Percentiles rank a stretch among this genome's conserved stretches.
Conservation (phyloP, 768 basidiomycete species). For the Podaxis mareebaensis region DNA sequence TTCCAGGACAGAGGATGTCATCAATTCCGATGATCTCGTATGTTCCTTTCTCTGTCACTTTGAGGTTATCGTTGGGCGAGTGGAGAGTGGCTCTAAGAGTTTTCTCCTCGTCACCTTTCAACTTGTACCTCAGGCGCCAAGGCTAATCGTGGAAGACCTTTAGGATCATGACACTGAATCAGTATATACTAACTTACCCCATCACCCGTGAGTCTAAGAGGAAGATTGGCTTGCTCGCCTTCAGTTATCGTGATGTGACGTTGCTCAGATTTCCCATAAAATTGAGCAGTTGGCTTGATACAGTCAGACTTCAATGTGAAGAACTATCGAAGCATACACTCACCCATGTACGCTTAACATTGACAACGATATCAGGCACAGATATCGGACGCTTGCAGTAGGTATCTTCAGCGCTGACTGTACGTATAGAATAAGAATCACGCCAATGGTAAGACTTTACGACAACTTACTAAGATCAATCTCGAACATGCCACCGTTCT, state of each 20-base stretch:
- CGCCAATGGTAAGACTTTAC: not conserved
- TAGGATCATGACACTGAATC: not conserved
- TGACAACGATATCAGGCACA: slow-evolving; percentile 78
- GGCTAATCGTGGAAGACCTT: slow-evolving; percentile 54
- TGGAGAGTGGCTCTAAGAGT: slow-evolving; percentile 42
- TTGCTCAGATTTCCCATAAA: slow-evolving; percentile 67
- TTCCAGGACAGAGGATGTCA: slow-evolving; percentile 86
- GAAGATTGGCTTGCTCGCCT: slow-evolving; percentile 69
- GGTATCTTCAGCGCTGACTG: slow-evolving; percentile 84
- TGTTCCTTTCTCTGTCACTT: slow-evolving; percentile 70
- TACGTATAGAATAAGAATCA: slow-evolving; percentile 17
- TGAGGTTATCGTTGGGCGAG: slow-evolving; percentile 71
- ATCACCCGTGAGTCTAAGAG: slow-evolving; percentile 87
- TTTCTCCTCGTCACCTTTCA: slow-evolving; percentile 41
- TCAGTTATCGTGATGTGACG: slow-evolving; percentile 70
- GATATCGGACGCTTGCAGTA: slow-evolving; percentile 81
- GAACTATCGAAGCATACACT: slow-evolving; percentile 19
- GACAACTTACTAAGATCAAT: slow-evolving; percentile 65
- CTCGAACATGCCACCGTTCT: slow-evolving; percentile 75
- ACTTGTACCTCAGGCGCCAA: slow-evolving; percentile 81
- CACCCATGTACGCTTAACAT: slow-evolving; percentile 81
- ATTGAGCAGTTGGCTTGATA: slow-evolving; percentile 78
- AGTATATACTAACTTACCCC: slow-evolving; percentile 52
- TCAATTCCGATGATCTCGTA: slow-evolving; percentile 79
- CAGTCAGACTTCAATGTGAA: not conserved